Evolutionary conservation across 768 basidiomycete genomes (phyloP).

Genomic region (Ramaria rubella): DNA sequence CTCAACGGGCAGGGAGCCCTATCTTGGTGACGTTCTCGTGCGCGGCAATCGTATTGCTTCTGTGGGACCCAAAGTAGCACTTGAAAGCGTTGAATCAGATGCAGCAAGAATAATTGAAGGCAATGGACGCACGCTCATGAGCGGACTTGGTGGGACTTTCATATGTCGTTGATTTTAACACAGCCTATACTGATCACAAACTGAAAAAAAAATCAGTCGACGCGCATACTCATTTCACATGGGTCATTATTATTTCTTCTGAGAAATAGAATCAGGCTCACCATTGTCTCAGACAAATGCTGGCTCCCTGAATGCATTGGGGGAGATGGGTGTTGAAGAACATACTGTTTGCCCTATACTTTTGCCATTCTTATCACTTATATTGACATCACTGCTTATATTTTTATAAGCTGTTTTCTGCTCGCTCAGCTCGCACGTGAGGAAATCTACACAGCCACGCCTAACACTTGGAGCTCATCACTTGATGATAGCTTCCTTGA

Average conservation of each 20-base stretch:
- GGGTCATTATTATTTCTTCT: background rate
- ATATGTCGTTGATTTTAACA: too few species aligned
- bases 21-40: slow-evolving; percentile 30
- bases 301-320: slow-evolving; percentile 25
- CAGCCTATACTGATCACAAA: too few species aligned
- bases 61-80: slow-evolving; percentile 18
- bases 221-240: slow-evolving; percentile 29
- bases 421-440: too few species aligned
- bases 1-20: slow-evolving; percentile 28
- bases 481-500: slow-evolving; percentile 30
- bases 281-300: slow-evolving; percentile 21
- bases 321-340: slow-evolving; percentile 25
- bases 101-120: slow-evolving; percentile 24
- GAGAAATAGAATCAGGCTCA: background rate
- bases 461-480: too few species aligned
- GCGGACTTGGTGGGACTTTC: slow-evolving; percentile 23
- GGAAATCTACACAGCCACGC: too few species aligned
- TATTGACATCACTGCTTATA: background rate
- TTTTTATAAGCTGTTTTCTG: background rate
- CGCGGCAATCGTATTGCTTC: slow-evolving; percentile 25
- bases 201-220: slow-evolving; percentile 26
- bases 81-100: background rate
- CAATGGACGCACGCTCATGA: slow-evolving; percentile 30
- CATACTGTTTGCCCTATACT: too few species aligned
- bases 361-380: too few species aligned